phyloP scores from a whole-genome alignment of 495 filamentous ascomycete species.

The Lichenothelia convexa region DNA sequence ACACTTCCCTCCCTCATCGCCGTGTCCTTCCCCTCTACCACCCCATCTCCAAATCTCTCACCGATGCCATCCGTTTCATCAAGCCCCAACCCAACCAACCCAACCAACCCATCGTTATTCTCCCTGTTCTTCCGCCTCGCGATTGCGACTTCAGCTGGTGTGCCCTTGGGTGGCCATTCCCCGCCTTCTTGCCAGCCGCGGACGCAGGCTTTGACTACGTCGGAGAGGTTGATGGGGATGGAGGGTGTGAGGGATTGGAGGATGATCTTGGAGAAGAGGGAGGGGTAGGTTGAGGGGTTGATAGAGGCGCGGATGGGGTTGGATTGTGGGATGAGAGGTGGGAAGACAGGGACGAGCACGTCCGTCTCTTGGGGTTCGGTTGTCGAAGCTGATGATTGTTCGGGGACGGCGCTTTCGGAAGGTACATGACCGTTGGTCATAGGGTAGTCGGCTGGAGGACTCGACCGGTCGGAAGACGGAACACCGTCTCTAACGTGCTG shows the following conservation, averaged over 20 bases:
- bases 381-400: slow-evolving; percentile 29
- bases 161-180: slow-evolving; percentile 67
- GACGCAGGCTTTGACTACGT: slow-evolving; percentile 67
- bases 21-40: not conserved
- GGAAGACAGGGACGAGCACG: slow-evolving; percentile 21
- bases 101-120: slow-evolving; percentile 3
- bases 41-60: not conserved
- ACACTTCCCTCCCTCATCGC: not conserved
- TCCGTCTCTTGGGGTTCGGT: slow-evolving; percentile 5
- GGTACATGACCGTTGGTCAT: not conserved
- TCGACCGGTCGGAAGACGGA: not conserved
- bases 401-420: slow-evolving; percentile 17
- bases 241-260: slow-evolving; percentile 56
- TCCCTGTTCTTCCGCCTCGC: slow-evolving; percentile 9
- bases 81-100: not conserved
- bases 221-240: slow-evolving; percentile 69
- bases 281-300: slow-evolving; percentile 48
- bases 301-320: slow-evolving; percentile 55
- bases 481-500: not conserved
- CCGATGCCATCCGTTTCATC: slow-evolving; percentile 1
- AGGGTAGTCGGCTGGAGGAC: not conserved
- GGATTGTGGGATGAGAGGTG: slow-evolving; percentile 47
- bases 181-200: slow-evolving; percentile 87
- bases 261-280: slow-evolving; percentile 78
- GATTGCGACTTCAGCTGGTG: slow-evolving; percentile 13